A percentile compares a stretch with the other conserved stretches of the same genome.
Conservation (phyloP, 1,139 yeast species). For the Saccharomyces hybrid region DNA sequence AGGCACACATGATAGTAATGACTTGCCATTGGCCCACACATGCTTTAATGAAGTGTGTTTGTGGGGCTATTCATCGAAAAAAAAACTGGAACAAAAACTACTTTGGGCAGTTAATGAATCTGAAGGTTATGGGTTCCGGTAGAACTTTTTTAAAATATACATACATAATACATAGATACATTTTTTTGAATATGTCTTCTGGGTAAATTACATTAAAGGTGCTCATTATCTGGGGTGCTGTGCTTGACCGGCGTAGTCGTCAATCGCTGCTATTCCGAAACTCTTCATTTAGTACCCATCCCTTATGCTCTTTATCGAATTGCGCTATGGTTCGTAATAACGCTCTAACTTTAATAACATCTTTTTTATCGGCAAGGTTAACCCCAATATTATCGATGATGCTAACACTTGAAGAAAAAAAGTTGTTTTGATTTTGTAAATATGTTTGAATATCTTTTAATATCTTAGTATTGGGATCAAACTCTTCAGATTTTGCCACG, state of each 20-base stretch:
- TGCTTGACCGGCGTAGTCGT: not conserved
- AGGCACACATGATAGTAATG: conserved; percentile 37
- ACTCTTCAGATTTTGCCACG: conserved; percentile 5
- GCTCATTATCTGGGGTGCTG: too few species aligned
- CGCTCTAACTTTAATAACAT: conserved; percentile 57
- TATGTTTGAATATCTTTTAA: conserved; percentile 35
- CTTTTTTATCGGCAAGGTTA: conserved; percentile 44
- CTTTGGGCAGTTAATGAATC: conserved; percentile 64
- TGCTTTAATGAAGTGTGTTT: conserved; percentile 86
- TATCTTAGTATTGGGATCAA: conserved; percentile 32
- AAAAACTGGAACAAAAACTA: conserved; percentile 50
- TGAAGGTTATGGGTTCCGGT: conserved; percentile 79
- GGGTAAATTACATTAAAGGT: not conserved
- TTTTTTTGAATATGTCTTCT: not conserved
- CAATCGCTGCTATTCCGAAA: conserved; percentile 6
- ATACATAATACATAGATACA: not conserved
- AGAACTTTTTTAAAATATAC: not conserved
- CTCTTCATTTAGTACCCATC: conserved; percentile 63
- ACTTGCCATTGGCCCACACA: conserved; percentile 83
- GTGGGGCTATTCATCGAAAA: conserved; percentile 52
- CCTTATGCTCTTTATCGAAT: conserved; percentile 52
- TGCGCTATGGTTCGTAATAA: conserved; percentile 60
- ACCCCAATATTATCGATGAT: conserved; percentile 48
- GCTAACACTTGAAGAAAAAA: conserved; percentile 49
- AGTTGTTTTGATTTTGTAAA: conserved; percentile 34